Conservation (phyloP, 2,329 filamentous ascomycete species). For the Ophiocordyceps camponoti-saundersi region DNA sequence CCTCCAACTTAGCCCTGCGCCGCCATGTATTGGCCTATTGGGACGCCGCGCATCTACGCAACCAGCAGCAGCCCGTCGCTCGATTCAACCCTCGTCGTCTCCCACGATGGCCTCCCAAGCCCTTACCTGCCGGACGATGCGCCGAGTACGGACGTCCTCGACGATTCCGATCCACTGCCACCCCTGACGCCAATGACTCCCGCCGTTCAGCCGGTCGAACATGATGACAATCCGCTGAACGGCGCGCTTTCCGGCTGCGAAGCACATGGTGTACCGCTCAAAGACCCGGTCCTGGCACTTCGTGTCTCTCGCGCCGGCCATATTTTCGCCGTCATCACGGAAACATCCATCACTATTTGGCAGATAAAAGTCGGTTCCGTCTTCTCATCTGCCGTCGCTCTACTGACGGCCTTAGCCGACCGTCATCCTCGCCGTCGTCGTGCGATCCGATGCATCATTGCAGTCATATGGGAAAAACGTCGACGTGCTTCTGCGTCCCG, state of each 20-base stretch:
- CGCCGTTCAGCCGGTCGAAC: conserved; percentile 40
- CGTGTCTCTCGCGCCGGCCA: conserved; percentile 65
- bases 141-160: conserved; percentile 9
- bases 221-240: conserved; percentile 21
- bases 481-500: conserved; percentile 71
- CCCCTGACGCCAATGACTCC: conserved; percentile 35
- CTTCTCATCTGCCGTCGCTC: conserved; percentile 7
- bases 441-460: conserved; percentile 66
- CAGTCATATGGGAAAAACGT: conserved; percentile 72
- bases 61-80: conserved; percentile 48
- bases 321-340: conserved; percentile 73
- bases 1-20: conserved; percentile 6
- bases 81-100: conserved; percentile 31
- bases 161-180: conserved; percentile 17
- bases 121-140: conserved; percentile 11
- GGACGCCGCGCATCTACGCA: conserved; percentile 68
- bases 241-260: conserved; percentile 8
- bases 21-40: conserved; percentile 83
- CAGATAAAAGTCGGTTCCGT: conserved; percentile 59
- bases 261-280: conserved; percentile 22
- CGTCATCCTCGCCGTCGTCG: conserved; percentile 69
- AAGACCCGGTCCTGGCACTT: conserved; percentile 56
- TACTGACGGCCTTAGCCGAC: conserved; percentile 44
- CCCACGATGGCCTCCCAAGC: conserved; percentile 40
- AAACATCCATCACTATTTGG: conserved; percentile 81